Conservation (phyloP, 2,329 filamentous ascomycete genomes). For the Phyllosticta citrichinensis region DNA sequence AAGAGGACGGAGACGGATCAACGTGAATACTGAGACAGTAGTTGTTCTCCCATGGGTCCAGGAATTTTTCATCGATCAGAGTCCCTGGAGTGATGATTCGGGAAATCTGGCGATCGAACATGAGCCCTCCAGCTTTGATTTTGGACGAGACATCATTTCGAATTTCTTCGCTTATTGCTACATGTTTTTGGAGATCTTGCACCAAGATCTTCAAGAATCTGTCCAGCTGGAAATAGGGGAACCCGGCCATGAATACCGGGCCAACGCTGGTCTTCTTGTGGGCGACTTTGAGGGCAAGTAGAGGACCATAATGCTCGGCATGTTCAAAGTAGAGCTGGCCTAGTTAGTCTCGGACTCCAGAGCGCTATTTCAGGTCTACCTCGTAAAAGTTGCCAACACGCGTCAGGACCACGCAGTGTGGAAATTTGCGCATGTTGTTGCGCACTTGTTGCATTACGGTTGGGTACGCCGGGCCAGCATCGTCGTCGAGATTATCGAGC, state of each 20-base stretch:
- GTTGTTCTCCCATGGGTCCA: slow-evolving; percentile 89
- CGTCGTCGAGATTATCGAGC: slow-evolving; percentile 31
- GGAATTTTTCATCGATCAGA: slow-evolving; percentile 93
- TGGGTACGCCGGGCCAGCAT: slow-evolving; percentile 57
- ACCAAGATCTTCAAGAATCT: slow-evolving; percentile 88
- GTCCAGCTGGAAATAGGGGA: slow-evolving; percentile 87
- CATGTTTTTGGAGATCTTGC: slow-evolving; percentile 79
- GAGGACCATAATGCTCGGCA: slow-evolving; percentile 75
- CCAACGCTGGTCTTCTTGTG: slow-evolving; percentile 64
- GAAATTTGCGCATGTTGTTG: slow-evolving; percentile 83
- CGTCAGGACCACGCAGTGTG: slow-evolving; percentile 83
- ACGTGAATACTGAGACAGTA: slow-evolving; percentile 76
- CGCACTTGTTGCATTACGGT: slow-evolving; percentile 80
- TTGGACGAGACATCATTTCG: slow-evolving; percentile 61
- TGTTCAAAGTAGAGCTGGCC: slow-evolving; percentile 78
- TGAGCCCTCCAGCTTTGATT: slow-evolving; percentile 63
- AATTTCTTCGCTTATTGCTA: slow-evolving; percentile 91
- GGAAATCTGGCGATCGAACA: slow-evolving; percentile 77
- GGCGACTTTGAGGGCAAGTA: slow-evolving; percentile 80
- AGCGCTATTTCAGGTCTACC: slow-evolving; percentile 58
- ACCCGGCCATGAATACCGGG: slow-evolving; percentile 84
- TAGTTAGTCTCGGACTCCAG: background rate
- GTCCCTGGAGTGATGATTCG: slow-evolving; percentile 91
- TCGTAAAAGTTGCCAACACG: slow-evolving; percentile 95
- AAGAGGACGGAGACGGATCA: slow-evolving; percentile 18